These are phyloP conservation scores for Trichomonas vaginalis DNA, from an alignment of 208 protist species.

Conservation along the genomic window DNA sequence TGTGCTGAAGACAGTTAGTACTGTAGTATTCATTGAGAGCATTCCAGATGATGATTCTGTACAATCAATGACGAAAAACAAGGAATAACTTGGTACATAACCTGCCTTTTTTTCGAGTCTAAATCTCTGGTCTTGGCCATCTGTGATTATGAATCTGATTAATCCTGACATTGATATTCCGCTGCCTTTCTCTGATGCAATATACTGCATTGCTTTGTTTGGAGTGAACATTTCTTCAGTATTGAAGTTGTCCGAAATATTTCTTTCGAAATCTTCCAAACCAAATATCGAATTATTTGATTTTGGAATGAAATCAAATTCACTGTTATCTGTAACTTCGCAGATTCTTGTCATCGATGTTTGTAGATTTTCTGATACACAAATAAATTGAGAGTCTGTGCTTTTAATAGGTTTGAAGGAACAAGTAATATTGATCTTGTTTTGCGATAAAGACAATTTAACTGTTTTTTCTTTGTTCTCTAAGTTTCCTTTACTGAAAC, in stretches of 20 bases:
- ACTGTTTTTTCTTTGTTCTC: no score
- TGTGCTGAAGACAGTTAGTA: neutral
- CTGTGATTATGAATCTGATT: neutral
- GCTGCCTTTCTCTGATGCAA: neutral
- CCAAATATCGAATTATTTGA: neutral
- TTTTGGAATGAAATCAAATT: no score
- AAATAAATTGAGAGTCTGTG: no score
- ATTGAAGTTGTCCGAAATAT: neutral
- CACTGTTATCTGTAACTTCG: no score
- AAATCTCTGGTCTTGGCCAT: neutral
- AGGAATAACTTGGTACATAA: neutral
- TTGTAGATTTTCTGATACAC: no score
- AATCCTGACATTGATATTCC: neutral
- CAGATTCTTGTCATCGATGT: no score
- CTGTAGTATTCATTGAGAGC: neutral
- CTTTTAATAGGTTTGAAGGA: no score
- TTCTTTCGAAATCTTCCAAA: neutral
- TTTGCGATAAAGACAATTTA: no score
- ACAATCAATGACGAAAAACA: neutral
- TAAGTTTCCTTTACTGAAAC: no score
- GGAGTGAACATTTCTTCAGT: neutral
- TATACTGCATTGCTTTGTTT: neutral
- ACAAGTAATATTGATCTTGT: no score
- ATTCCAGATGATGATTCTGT: neutral
- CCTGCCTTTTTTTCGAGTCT: neutral